These are phyloP conservation scores for Entomortierella beljakovae DNA, from an alignment of 192 early-diverging fungal species.

Conservation along the genomic window DNA sequence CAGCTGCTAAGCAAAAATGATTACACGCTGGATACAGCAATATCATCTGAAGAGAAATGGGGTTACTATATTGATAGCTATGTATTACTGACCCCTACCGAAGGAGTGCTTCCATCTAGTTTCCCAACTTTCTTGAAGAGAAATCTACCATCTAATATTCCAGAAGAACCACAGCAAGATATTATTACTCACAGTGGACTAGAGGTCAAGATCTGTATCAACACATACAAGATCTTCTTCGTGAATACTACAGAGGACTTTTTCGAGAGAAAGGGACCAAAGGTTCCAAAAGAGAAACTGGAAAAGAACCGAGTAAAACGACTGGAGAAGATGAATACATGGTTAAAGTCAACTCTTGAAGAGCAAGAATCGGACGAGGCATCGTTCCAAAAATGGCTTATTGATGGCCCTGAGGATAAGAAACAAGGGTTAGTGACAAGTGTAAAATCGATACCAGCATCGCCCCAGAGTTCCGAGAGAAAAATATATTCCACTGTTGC, in stretches of 20 bases:
- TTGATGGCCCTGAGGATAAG: conserved; percentile 42
- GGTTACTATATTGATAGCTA: conserved; percentile 96
- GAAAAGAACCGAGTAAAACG: conserved; percentile 25
- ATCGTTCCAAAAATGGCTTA: conserved; percentile 43
- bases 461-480: conserved; percentile 14
- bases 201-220: conserved; percentile 96
- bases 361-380: conserved; percentile 30
- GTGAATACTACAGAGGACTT: conserved; percentile 94
- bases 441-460: conserved; percentile 15
- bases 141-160: conserved; percentile 59
- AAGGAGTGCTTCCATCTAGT: conserved; percentile 71
- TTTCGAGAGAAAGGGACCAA: conserved; percentile 67
- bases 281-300: conserved; percentile 16
- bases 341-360: conserved; percentile 41
- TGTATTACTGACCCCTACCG: conserved; percentile 87
- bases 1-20: conserved; percentile 94
- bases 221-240: conserved; percentile 99
- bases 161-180: conserved; percentile 55
- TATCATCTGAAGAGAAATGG: conserved; percentile 93
- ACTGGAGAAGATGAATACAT: conserved; percentile 41
- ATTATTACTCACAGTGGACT: conserved; percentile 70
- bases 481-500: conserved; percentile 29
- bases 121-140: conserved; percentile 83
- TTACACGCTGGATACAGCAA: conserved; percentile 79
- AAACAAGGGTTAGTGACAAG: conserved; percentile 21